Conservation (phyloP, 202 grass and related monocot genomes). For the Alloteropsis angusta region DNA sequence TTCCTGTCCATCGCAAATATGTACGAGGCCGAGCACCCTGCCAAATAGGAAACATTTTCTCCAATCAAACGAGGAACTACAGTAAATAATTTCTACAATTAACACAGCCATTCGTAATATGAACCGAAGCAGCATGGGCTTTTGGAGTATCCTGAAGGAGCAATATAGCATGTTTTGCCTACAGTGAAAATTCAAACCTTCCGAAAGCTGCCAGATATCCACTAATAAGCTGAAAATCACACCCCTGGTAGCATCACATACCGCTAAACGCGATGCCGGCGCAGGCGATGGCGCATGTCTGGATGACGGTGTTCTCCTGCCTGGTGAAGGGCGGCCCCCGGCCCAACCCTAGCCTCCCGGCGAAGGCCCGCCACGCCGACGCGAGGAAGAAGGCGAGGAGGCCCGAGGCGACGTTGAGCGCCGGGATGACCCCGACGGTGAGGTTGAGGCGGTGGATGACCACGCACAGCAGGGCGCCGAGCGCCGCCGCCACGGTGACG, state of each 20-base stretch:
- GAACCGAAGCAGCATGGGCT: background rate
- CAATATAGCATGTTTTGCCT: background rate
- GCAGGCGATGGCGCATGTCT: conserved; percentile 75
- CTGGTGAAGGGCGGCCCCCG: conserved; percentile 53
- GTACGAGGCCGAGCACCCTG: conserved; percentile 73
- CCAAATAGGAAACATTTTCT: background rate
- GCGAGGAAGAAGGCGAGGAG: conserved; percentile 68
- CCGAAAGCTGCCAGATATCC: background rate
- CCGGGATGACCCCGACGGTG: conserved; percentile 71
- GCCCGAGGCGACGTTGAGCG: conserved; percentile 68
- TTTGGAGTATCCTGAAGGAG: background rate
- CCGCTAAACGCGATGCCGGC: conserved; percentile 67
- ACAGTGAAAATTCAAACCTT: background rate
- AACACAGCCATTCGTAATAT: background rate
- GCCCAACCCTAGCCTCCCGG: conserved; percentile 32
- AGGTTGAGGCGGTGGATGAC: conserved; percentile 78
- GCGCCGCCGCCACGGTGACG: conserved; percentile 41
- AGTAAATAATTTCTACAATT: background rate
- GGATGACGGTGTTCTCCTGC: conserved; percentile 88
- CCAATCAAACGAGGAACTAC: background rate
- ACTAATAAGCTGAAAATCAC: background rate
- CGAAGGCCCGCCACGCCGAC: conserved; percentile 34
- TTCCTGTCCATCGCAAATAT: conserved; percentile 41
- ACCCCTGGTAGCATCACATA: background rate
- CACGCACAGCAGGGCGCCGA: conserved; percentile 61